These are phyloP conservation scores for Colletotrichum sp. DNA, from an alignment of 2,329 filamentous ascomycete genomes.

Conservation along the genomic window DNA sequence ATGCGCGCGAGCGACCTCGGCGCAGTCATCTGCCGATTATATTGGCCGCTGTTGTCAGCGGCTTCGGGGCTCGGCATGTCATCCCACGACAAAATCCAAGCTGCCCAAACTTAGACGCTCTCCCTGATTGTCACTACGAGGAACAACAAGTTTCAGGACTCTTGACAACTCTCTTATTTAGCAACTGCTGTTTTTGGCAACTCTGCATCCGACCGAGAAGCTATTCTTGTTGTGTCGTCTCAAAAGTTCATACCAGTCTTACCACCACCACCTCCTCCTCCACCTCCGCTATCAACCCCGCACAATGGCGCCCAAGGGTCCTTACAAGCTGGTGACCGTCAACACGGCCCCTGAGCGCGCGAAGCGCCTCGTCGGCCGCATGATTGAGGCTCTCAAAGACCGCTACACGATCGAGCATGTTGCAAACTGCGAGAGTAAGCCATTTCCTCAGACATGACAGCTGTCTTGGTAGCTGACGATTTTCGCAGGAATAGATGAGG, in stretches of 20 bases:
- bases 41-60: not conserved
- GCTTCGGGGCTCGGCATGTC: not conserved
- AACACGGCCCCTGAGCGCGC: slow-evolving; percentile 72
- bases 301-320: slow-evolving; percentile 49
- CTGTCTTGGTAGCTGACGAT: not conserved
- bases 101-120: not conserved
- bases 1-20: not conserved
- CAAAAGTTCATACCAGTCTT: not conserved
- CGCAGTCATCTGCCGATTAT: not conserved
- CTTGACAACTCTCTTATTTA: not conserved
- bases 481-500: slow-evolving; percentile 58
- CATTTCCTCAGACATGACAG: not conserved
- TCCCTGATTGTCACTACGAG: not conserved
- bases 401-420: slow-evolving; percentile 67
- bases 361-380: slow-evolving; percentile 63
- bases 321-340: slow-evolving; percentile 69
- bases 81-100: not conserved
- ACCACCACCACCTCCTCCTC: not conserved
- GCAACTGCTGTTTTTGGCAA: not conserved
- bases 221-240: not conserved
- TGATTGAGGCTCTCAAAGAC: slow-evolving; percentile 66
- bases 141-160: not conserved
- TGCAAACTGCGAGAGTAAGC: slow-evolving; percentile 65
- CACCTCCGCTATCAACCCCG: not conserved
- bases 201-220: not conserved